phyloP scores from a whole-genome alignment of 345 rosid genomes.

The Pseudoturritis turrita region DNA sequence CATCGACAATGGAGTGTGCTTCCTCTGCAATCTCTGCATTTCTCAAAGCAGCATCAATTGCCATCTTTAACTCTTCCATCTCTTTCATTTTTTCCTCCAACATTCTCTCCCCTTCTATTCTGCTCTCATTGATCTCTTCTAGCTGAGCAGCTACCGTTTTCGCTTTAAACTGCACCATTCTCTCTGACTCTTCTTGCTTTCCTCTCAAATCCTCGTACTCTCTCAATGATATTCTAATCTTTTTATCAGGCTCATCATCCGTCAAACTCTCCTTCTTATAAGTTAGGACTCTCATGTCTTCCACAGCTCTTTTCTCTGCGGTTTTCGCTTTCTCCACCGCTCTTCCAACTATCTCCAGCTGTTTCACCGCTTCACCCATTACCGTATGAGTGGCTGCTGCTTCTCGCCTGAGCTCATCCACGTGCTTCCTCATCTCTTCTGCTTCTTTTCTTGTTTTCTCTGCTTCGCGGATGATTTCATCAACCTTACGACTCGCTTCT shows the following conservation, averaged over 20 bases:
- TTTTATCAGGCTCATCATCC: conserved; percentile 30
- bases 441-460: conserved; percentile 50
- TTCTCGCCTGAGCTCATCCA: conserved; percentile 28
- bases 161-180: conserved; percentile 47
- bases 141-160: conserved; percentile 45
- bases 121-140: conserved; percentile 45
- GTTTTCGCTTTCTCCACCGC: conserved; percentile 54
- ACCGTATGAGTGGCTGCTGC: conserved; percentile 35
- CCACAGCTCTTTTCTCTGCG: conserved; percentile 48
- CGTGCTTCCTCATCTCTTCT: conserved; percentile 45
- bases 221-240: conserved; percentile 47
- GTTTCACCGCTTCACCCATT: conserved; percentile 41
- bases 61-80: conserved; percentile 51
- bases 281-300: conserved; percentile 46
- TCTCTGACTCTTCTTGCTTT: conserved; percentile 48
- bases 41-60: conserved; percentile 61
- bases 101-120: conserved; percentile 38
- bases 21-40: conserved; percentile 68
- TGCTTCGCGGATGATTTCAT: conserved; percentile 42
- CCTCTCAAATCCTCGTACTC: conserved; percentile 52
- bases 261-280: conserved; percentile 22
- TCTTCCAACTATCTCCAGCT: conserved; percentile 36
- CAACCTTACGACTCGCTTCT: conserved; percentile 27
- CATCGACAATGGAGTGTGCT: conserved; percentile 55
- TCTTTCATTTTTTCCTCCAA: conserved; percentile 52